A percentile compares a stretch with the other conserved stretches of the same genome.
Conservation (phyloP, 805 yeast species). For the Myxozyma nipponensis region DNA sequence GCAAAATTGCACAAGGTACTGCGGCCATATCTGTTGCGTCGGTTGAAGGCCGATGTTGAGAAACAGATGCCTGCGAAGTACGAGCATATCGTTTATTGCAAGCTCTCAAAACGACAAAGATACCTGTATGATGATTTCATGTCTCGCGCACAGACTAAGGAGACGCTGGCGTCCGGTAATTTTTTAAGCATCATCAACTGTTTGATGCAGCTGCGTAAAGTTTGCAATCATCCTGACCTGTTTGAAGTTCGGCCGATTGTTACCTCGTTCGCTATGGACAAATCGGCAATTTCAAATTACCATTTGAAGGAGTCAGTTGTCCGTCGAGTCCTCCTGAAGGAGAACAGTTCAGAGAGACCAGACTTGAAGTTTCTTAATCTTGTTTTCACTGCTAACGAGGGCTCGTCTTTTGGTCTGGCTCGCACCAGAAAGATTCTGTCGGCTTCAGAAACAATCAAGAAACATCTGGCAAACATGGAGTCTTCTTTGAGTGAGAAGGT, state of each 20-base stretch:
- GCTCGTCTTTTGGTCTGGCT: constrained; percentile 35
- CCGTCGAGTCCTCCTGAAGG: constrained; percentile 36
- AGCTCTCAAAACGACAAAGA: constrained; percentile 87
- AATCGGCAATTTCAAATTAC: constrained; percentile 55
- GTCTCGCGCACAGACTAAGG: constrained; percentile 94
- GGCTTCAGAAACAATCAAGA: constrained; percentile 36
- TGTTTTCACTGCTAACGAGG: constrained; percentile 51
- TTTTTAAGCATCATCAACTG: constrained; percentile 93
- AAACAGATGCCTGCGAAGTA: constrained; percentile 98
- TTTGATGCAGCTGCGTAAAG: constrained; percentile 95
- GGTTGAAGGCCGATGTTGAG: constrained; percentile 94
- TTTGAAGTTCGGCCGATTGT: constrained; percentile 94
- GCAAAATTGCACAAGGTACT: constrained; percentile 86
- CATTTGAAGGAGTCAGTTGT: constrained; percentile 43
- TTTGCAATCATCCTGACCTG: constrained; percentile 92
- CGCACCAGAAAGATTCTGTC: constrained; percentile 3
- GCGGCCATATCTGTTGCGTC: constrained; percentile 85
- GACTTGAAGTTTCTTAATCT: constrained; percentile 61
- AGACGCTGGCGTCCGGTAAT: constrained; percentile 89
- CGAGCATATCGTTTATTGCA: constrained; percentile 90
- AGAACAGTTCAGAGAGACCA: constrained; percentile 36
- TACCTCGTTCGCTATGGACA: constrained; percentile 77
- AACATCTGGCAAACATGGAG: constrained; percentile 36
- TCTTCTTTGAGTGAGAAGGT: constrained; percentile 23
- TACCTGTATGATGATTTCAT: constrained; percentile 92